Evolutionary conservation across 768 basidiomycete species (phyloP), one percentile per base, ranked within the genome.

Genomic region (Cystofilobasidium ferigula): DNA sequence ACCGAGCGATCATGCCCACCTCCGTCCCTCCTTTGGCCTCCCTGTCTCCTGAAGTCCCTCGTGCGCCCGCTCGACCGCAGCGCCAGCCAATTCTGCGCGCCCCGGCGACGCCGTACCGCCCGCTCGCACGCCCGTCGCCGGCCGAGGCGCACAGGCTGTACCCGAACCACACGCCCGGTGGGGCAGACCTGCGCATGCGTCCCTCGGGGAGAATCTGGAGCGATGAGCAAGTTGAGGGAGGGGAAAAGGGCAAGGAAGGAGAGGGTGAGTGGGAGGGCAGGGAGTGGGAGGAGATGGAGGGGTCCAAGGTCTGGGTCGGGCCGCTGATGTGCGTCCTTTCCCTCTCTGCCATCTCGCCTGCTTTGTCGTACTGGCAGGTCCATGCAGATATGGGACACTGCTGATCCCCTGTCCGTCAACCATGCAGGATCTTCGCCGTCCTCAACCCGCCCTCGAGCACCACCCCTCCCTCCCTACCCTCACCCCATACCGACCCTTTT

Each of bases 261-360:
- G 36, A 24, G 43, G 34, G 32, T 30, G 3, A 45, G 47, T 14
- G 42, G 47, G 59, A 61, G 14, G 54, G 43, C 1, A 38, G 38
- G 14, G 51, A 57, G 59, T 67, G 65, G 65, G 38, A 51, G 13
- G 65, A 67, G 51, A 38, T 67, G 40, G 40, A 45, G 10, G 65
- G 53, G 3, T 36, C 32, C 6, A 35, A 43, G 26, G 18, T 6
- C 4, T 67, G 65, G 65, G 65, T 67, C 24, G 65, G 65, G 34
- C 65, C 65, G 20, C 28, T 67, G 59, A 62, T 67, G 64, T 65
- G 58, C 47, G 64, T 66, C n/a, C n/a, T n/a, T 6, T 26, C 24
- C n/a, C n/a, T 6, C 22, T 22, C 20, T 47, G 22, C 35, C 24
- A 22, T 35, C 30, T 42, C 58, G 35, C n/a, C 48, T 18, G 35